phyloP scores from a whole-genome alignment of 2,329 filamentous ascomycete genomes.

The Ophiostoma perfectum region DNA sequence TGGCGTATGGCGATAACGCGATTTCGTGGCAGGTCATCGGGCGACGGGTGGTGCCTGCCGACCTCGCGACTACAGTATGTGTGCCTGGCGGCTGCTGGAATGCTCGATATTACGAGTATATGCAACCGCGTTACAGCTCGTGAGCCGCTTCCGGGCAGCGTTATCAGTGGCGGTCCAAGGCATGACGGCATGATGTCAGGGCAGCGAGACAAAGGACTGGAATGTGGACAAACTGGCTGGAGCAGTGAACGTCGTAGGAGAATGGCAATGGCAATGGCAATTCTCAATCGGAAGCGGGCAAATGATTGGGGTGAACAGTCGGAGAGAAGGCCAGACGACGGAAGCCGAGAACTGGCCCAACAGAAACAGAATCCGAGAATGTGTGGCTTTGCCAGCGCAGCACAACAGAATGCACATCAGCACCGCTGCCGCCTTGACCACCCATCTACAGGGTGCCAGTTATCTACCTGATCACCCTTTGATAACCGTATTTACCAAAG shows the following conservation, averaged over 20 bases:
- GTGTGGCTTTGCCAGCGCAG: too few relatives aligned
- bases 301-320: too few relatives aligned
- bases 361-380: too few relatives aligned
- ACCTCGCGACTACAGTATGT: not conserved
- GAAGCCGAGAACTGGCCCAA: too few relatives aligned
- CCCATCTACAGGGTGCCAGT: too few relatives aligned
- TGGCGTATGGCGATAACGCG: not conserved
- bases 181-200: not conserved
- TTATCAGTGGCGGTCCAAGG: not conserved
- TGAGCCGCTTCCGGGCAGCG: constrained; percentile 1
- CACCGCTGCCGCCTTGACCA: too few relatives aligned
- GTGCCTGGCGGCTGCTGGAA: constrained; percentile 3
- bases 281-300: too few relatives aligned
- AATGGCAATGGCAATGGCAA: too few relatives aligned
- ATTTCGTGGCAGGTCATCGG: not conserved
- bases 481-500: too few relatives aligned
- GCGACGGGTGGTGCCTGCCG: not conserved
- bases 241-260: too few relatives aligned
- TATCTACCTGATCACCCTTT: not conserved
- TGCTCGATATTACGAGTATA: not conserved
- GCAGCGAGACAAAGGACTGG: not conserved
- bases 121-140: not conserved
- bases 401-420: too few relatives aligned
- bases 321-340: too few relatives aligned
- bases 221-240: constrained; percentile 4